Conservation (phyloP, 257 asterid genomes). For the Rauvolfia tetraphylla region DNA sequence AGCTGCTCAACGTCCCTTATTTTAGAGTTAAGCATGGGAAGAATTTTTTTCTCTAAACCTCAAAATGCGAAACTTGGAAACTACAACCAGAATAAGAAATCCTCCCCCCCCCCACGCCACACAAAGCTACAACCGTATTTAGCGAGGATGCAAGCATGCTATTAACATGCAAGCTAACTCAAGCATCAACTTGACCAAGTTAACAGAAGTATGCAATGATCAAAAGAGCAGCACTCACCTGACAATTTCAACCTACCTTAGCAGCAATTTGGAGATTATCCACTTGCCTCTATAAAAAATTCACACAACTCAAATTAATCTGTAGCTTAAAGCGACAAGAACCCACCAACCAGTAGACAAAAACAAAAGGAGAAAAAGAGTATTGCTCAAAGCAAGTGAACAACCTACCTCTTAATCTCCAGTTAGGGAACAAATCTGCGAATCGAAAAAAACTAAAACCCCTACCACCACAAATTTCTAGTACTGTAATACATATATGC, state of each 20-base stretch:
- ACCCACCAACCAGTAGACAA: slow-evolving; percentile 44
- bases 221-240: slow-evolving; percentile 87
- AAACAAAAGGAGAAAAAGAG: slow-evolving; percentile 44
- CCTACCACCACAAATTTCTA: slow-evolving; percentile 68
- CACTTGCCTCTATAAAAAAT: slow-evolving; percentile 84
- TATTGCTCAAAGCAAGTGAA: slow-evolving; percentile 45
- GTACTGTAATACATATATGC: slow-evolving; percentile 79
- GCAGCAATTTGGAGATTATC: slow-evolving; percentile 94
- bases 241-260: slow-evolving; percentile 77
- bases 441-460: slow-evolving; percentile 59
- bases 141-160: slow-evolving; percentile 9
- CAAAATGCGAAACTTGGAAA: neutral
- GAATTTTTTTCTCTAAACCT: neutral
- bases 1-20: neutral
- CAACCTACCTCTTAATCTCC: slow-evolving; percentile 94
- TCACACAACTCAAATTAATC: slow-evolving; percentile 74
- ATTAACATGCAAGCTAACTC: slow-evolving; percentile 11
- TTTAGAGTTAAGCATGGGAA: neutral
- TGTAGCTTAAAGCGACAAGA: slow-evolving; percentile 33
- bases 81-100: neutral
- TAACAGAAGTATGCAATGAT: neutral
- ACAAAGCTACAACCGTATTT: neutral
- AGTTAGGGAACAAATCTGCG: slow-evolving; percentile 64
- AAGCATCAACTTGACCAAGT: neutral
- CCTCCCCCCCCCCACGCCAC: neutral